Evolutionary conservation across 108 stramenopile genomes (phyloP).

Genomic region (Nitzschia sp.): DNA sequence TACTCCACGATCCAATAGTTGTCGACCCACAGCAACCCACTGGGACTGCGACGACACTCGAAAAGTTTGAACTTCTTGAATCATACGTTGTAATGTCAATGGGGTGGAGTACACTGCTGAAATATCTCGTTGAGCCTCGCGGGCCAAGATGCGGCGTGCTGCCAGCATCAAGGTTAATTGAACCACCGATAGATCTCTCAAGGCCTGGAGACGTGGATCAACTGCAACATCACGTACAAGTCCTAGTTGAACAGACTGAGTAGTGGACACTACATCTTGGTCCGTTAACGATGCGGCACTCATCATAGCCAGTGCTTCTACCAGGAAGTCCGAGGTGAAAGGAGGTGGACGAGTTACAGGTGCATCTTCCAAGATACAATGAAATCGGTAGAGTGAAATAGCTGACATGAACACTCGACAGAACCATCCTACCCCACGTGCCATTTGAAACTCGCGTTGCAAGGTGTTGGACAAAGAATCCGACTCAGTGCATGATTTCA

Average conservation of each 20-base stretch:
- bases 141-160: slow-evolving; percentile 61
- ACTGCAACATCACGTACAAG: slow-evolving; percentile 18
- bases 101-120: slow-evolving; percentile 30
- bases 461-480: slow-evolving; percentile 17
- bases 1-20: slow-evolving; percentile 66
- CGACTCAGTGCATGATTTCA: not conserved
- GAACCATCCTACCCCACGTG: slow-evolving; percentile 74
- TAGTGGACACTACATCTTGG: slow-evolving; percentile 8
- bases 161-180: slow-evolving; percentile 73
- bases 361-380: slow-evolving; percentile 22
- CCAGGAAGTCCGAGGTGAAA: slow-evolving; percentile 40
- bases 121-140: slow-evolving; percentile 50
- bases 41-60: slow-evolving; percentile 5
- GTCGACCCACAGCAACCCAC: slow-evolving; percentile 16
- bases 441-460: slow-evolving; percentile 57
- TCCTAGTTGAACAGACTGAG: slow-evolving; percentile 11
- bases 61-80: slow-evolving; percentile 66
- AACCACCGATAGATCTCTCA: slow-evolving; percentile 70
- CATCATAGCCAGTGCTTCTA: slow-evolving; percentile 63
- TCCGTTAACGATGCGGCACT: slow-evolving; percentile 49
- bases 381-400: slow-evolving; percentile 45
- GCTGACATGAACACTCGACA: slow-evolving; percentile 66
- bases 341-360: slow-evolving; percentile 20
- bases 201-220: slow-evolving; percentile 61
- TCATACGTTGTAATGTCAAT: slow-evolving; percentile 75